Conservation (phyloP, 2,329 filamentous ascomycete species). For the Aspergillus latus region DNA sequence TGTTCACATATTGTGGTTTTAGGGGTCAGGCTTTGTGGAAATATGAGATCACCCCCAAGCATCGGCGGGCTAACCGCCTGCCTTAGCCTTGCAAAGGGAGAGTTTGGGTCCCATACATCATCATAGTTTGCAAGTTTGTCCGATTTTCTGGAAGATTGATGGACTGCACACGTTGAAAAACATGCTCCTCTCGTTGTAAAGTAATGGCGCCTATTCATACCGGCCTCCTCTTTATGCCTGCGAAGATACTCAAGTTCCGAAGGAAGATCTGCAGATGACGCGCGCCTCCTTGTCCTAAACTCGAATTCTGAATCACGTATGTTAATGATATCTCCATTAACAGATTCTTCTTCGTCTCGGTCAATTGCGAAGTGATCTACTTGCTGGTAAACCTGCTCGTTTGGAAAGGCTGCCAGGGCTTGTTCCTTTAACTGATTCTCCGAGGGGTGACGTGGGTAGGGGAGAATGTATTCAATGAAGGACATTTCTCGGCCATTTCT, state of each 20-base stretch:
- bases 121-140: slow-evolving; percentile 12
- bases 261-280: slow-evolving; percentile 50
- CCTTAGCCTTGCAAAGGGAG: slow-evolving; percentile 53
- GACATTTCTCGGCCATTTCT: slow-evolving; percentile 70
- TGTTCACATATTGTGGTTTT: slow-evolving; percentile 81
- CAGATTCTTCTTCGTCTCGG: slow-evolving; percentile 37
- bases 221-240: slow-evolving; percentile 67
- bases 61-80: slow-evolving; percentile 73
- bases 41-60: slow-evolving; percentile 77
- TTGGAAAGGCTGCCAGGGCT: slow-evolving; percentile 50
- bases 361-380: slow-evolving; percentile 51
- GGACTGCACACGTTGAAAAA: slow-evolving; percentile 32
- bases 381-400: slow-evolving; percentile 48
- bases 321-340: slow-evolving; percentile 29
- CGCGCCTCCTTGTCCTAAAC: slow-evolving; percentile 34
- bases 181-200: slow-evolving; percentile 30
- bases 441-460: slow-evolving; percentile 75
- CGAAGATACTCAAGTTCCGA: slow-evolving; percentile 84
- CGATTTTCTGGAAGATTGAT: slow-evolving; percentile 4
- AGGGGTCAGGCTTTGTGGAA: slow-evolving; percentile 79
- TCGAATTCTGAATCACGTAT: neutral
- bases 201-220: slow-evolving; percentile 45
- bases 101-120: slow-evolving; percentile 23
- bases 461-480: slow-evolving; percentile 73
- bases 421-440: slow-evolving; percentile 75